Percentiles rank a stretch among this genome's conserved stretches.
These are phyloP conservation scores for Carex arenaria DNA, from an alignment of 202 grass and related monocot genomes.

Conservation along the genomic window DNA sequence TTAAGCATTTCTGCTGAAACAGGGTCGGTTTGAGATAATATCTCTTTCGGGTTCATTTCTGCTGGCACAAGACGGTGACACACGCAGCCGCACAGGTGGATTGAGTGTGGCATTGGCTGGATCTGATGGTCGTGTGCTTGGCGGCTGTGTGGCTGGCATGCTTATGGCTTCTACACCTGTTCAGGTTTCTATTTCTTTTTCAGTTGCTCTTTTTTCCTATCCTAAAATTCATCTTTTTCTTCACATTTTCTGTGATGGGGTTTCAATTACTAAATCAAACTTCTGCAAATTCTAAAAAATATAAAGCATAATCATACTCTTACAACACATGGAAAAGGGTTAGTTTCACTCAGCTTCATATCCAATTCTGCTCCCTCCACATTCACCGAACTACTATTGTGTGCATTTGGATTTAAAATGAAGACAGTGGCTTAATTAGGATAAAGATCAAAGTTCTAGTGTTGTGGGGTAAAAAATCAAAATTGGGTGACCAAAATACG, in stretches of 20 bases:
- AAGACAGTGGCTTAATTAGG: neutral
- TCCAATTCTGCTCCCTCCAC: neutral
- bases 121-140: conserved; percentile 88
- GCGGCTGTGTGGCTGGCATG: conserved; percentile 95
- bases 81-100: conserved; percentile 90
- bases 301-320: neutral
- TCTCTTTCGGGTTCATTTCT: conserved; percentile 93
- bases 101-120: conserved; percentile 86
- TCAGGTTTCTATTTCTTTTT: conserved; percentile 33
- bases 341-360: neutral
- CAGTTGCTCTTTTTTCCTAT: neutral
- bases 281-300: neutral
- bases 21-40: conserved; percentile 96
- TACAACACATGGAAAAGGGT: neutral
- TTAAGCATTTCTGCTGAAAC: conserved; percentile 14
- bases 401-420: neutral
- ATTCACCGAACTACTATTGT: neutral
- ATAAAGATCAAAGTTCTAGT: neutral
- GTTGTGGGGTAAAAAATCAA: neutral
- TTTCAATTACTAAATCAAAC: neutral
- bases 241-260: neutral
- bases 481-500: neutral
- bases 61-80: conserved; percentile 81
- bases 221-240: neutral
- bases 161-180: conserved; percentile 85